phyloP scores from a whole-genome alignment of 1,139 yeast genomes.

The Debaryomyces coudertii region DNA sequence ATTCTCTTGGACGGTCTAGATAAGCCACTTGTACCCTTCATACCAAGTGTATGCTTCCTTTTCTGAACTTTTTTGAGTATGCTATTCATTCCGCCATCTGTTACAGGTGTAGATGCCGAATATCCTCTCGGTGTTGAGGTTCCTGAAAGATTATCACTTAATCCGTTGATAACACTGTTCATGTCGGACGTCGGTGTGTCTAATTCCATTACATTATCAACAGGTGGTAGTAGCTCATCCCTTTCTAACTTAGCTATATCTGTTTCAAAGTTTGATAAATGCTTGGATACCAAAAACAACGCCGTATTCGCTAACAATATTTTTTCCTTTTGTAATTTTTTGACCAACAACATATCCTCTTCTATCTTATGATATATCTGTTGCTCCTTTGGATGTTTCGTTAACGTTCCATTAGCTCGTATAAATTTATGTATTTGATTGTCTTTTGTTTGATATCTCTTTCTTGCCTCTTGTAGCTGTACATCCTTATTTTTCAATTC shows the following conservation, averaged over 20 bases:
- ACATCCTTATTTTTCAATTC: conserved; percentile 76
- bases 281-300: conserved; percentile 72
- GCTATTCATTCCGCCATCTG: conserved; percentile 15
- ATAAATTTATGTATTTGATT: conserved; percentile 80
- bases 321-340: conserved; percentile 74
- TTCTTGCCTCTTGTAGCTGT: conserved; percentile 66
- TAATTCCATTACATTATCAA: conserved; percentile 34
- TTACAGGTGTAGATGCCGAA: conserved; percentile 25
- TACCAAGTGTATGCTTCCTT: conserved; percentile 25
- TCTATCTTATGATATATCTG: conserved; percentile 67
- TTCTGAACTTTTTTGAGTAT: conserved; percentile 30
- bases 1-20: conserved; percentile 31
- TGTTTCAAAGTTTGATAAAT: conserved; percentile 68
- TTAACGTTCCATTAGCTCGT: conserved; percentile 78
- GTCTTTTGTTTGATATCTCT: conserved; percentile 73
- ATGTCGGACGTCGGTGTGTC: conserved; percentile 16
- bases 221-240: conserved; percentile 76
- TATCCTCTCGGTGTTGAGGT: conserved; percentile 38
- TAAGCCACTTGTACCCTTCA: conserved; percentile 22
- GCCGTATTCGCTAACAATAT: conserved; percentile 82
- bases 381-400: conserved; percentile 82
- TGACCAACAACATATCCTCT: conserved; percentile 65
- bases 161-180: conserved; percentile 20
- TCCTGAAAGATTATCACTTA: conserved; percentile 30
- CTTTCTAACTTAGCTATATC: conserved; percentile 76